Percentiles rank a stretch among this genome's conserved stretches.
phyloP scores from a whole-genome alignment of 2,329 filamentous ascomycete species.

The Cercospora zeina region DNA sequence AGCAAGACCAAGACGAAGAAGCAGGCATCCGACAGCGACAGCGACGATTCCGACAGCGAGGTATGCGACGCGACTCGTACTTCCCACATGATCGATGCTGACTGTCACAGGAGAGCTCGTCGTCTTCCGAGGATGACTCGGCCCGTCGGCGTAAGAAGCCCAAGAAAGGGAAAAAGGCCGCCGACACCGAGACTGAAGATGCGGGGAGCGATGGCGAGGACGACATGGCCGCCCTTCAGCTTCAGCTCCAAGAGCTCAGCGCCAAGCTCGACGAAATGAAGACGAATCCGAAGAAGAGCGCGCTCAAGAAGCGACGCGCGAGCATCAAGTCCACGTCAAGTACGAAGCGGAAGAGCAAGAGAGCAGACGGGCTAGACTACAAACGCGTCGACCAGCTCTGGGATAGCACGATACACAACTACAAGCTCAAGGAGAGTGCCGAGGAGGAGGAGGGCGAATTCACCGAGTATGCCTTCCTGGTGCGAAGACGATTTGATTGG shows the following conservation, averaged over 20 bases:
- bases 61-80: background rate
- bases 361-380: conserved; percentile 57
- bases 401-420: conserved; percentile 61
- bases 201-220: conserved; percentile 23
- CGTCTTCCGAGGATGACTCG: conserved; percentile 29
- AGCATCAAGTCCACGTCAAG: conserved; percentile 27
- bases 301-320: conserved; percentile 26
- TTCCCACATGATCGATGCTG: background rate
- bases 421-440: conserved; percentile 66
- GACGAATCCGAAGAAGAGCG: conserved; percentile 25
- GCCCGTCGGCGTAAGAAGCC: conserved; percentile 30
- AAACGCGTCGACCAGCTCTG: conserved; percentile 67
- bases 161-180: conserved; percentile 27
- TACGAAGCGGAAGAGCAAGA: conserved; percentile 29
- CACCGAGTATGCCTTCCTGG: conserved; percentile 78
- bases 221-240: conserved; percentile 24
- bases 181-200: conserved; percentile 25
- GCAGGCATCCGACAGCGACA: conserved; percentile 29
- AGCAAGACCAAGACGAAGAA: conserved; percentile 22
- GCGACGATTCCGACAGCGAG: conserved; percentile 16
- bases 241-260: conserved; percentile 28
- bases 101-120: conserved; percentile 17
- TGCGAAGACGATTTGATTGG: conserved; percentile 79
- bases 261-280: conserved; percentile 26
- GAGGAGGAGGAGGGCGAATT: conserved; percentile 68